phyloP scores from a whole-genome alignment of 768 basidiomycete species.

The Tulasnella sp. region DNA sequence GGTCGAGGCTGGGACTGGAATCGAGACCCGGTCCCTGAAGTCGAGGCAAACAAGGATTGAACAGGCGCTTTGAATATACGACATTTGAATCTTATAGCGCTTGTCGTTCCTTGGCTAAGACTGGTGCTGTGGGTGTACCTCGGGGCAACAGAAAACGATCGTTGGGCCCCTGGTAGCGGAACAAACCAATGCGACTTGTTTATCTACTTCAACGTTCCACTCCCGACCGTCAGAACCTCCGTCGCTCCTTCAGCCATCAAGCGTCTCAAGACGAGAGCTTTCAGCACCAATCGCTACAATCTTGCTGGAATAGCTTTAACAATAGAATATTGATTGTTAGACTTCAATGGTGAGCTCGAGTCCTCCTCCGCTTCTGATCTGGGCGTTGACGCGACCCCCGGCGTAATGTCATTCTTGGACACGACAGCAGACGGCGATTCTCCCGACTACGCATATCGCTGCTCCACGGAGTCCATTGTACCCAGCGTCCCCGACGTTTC shows the following conservation, averaged over 20 bases:
- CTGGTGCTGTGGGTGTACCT: too few relatives aligned
- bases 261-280: background rate
- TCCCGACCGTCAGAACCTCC: background rate
- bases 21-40: too few relatives aligned
- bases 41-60: too few relatives aligned
- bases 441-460: background rate
- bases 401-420: background rate
- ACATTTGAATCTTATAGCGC: too few relatives aligned
- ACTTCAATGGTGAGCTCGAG: background rate
- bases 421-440: background rate
- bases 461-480: constrained; percentile 2
- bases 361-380: background rate
- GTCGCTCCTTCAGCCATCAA: background rate
- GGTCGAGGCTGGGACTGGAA: too few relatives aligned
- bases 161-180: too few relatives aligned
- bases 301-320: background rate
- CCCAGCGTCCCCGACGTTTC: constrained; percentile 2
- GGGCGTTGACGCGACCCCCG: background rate
- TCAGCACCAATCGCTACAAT: background rate
- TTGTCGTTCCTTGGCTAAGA: too few relatives aligned
- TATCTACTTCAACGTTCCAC: background rate
- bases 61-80: too few relatives aligned
- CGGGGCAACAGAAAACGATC: too few relatives aligned
- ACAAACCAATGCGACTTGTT: background rate
- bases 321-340: background rate